Conservation (phyloP, 164 flowering plant species). For the Hamamelis virginiana region DNA sequence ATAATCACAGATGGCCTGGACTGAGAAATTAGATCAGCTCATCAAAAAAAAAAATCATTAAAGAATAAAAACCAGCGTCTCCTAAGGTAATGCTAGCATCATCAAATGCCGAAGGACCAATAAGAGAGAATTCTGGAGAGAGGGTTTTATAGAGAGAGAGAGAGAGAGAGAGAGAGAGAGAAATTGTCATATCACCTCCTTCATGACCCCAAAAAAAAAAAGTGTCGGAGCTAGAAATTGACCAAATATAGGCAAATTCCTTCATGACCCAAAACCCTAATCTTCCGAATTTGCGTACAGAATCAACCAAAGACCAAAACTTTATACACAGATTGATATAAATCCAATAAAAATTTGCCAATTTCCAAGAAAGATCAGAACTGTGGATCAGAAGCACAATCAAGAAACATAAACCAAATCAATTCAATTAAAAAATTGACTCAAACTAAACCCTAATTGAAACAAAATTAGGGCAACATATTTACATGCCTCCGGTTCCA, state of each 20-base stretch:
- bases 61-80: not conserved
- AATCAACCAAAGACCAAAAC: not conserved
- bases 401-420: not conserved
- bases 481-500: conserved; percentile 43
- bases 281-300: not conserved
- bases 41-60: not conserved
- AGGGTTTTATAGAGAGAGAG: too few relatives aligned
- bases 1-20: not conserved
- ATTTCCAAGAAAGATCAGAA: not conserved
- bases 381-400: not conserved
- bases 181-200: too few relatives aligned
- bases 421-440: not conserved
- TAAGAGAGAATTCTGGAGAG: too few relatives aligned
- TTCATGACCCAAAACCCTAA: not conserved
- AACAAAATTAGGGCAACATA: conserved; percentile 8
- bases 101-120: too few relatives aligned
- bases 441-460: conserved; percentile 17
- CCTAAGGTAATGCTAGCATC: too few relatives aligned
- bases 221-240: too few relatives aligned
- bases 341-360: not conserved
- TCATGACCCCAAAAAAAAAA: too few relatives aligned
- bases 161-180: too few relatives aligned
- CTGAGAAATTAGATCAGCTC: not conserved
- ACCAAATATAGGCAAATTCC: too few relatives aligned
- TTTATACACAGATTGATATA: not conserved